Base-by-base conservation (phyloP, 345 rosid species). In the Luvunga scandens region DNA sequence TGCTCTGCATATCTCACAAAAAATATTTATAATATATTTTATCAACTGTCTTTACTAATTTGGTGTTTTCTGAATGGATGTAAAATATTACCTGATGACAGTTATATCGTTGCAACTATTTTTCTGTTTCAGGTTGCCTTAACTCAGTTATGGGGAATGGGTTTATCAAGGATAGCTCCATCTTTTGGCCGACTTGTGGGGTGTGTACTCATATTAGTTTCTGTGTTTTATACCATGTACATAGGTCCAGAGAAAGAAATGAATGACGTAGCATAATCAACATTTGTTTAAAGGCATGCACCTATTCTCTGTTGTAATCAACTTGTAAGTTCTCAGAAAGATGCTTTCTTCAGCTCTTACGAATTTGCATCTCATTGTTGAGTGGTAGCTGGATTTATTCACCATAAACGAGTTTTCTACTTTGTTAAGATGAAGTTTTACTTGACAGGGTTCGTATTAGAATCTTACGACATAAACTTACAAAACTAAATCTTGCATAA, bases 161-260 rank as follows among this genome's bases (percentile, higher is more conserved):
- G 88, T 39, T 84, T 81, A 1, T 81, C 85, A 33, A 87, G 82
- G 65, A 42, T 83, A 25, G 79, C 78, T 65, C 85, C 89, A 22
- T 72, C 95, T 4, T 93, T 92, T 60, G 91, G 90, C 24, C 87
- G 88, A 45, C 76, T 93, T 16, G 77, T 90, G 2, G 98, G 98
- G 66, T 90, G 94, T 83, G 75, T 93, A 53, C 92, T 95, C 61
- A 87, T 92, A 79, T 61, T 92, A 77, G 64, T 91, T 70, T 95
- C 98, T 4, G 88, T 90, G 34, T 83, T 84, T 74, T 89, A 79
- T 85, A 95, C 95, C 48, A 56, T 93, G 42, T 91, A 84, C 77
- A 45, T 77, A 66, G 98, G 95, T 75, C 97, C 95, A 13, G 92
- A 91, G 61, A 93, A 86, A 73, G 98, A 94, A 75, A 81, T 77